Base-by-base conservation (phyloP, 2,329 filamentous ascomycete genomes). In the Alternaria metachromatica region DNA sequence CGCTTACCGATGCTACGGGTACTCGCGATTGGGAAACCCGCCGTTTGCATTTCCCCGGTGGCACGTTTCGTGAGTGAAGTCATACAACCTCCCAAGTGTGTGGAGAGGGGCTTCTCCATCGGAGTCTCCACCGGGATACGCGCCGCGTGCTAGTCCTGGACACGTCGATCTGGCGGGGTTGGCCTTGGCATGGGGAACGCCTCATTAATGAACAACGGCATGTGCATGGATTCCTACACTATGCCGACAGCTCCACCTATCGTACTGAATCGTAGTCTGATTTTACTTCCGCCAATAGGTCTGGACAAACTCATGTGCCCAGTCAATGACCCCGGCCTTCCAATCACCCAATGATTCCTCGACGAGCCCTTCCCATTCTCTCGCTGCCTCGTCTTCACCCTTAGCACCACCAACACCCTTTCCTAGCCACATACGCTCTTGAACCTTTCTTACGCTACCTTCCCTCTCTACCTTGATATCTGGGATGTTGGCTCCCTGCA, bases 401-500 rank as follows among this genome's bases (percentile, higher is more conserved):
- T 60, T 55, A 2, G 97, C 95, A 4, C 60, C 60, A 10, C 56
- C 55, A 0, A 37, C 43, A 20, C 60, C 56, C 30, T 55, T 60
- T n/a, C 97, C 95, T 54, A 99, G 80, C 81, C 96, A 94, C 79
- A 99, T 97, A 41, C 96, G 85, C 82, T 99, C 96, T 78, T 96
- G 91, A 6, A 99, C 95, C 82, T 98, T 99, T 72, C 94, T 84
- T 15, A 98, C 95, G 11, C 93, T 94, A 82, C 96, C 96, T 80
- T 97, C 94, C 11, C 93, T 92, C 82, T 97, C 94, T 21, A 97
- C 87, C 62, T 92, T 90, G 75, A 99, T 96, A 73, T 98, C 96
- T 0, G 94, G 96, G 63, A 99, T 97, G 76, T 97, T 97, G 43
- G 96, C 95, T 78, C 98, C 94, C 15, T 97, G 92, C 96, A 99